Base-by-base conservation (phyloP, 1,284 basidiomycete genomes). In the Trichosporon coremiiforme region DNA sequence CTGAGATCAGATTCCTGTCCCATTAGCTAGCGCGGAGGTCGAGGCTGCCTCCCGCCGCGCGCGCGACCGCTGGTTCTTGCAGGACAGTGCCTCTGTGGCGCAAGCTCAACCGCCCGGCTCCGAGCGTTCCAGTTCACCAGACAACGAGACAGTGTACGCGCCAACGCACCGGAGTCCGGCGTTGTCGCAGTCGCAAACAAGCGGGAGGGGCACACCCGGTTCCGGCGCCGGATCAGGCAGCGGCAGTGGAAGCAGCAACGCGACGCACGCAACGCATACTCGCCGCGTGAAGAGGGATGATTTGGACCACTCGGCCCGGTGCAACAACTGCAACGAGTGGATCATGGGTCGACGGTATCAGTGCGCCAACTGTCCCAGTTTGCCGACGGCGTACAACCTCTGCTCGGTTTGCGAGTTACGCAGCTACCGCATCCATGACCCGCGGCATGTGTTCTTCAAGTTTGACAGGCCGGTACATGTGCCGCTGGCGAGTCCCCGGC, bases 401-500 rank as follows among this genome's bases (percentile, higher is more conserved):
- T 95, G 94, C 79, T 85, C 87, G 25, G 85, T 86, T 29, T 96
- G 94, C 79, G 94, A 96, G 82, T 81, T 85, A 55, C 86, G 86
- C 47, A 94, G 92, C 0, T 92, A 94, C 77, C 83, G 86, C 9
- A 76, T 92, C 25, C 93, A 96, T 77, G 89, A 95, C 79, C 88
- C 92, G 0, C 87, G 87, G 81, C 93, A 96, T 75, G 85, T 91
- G 35, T 96, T 95, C 85, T 89, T 95, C 86, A 94, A 92, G 78
- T 85, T 95, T 45, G 89, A 89, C 57, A 87, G 91, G 9, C 91
- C 90, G 1, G 89, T 94, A 15, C 87, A 92, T 66, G 85, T 86
- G 22, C 86, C 88, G 1, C 85, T 95, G n/a, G 86, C 89, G 74
- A 89, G 88, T 0, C 77, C 85, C 0, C 83, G 79, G 31, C 86